phyloP scores from a whole-genome alignment of 768 basidiomycete species.

The Suillus ampliporus region DNA sequence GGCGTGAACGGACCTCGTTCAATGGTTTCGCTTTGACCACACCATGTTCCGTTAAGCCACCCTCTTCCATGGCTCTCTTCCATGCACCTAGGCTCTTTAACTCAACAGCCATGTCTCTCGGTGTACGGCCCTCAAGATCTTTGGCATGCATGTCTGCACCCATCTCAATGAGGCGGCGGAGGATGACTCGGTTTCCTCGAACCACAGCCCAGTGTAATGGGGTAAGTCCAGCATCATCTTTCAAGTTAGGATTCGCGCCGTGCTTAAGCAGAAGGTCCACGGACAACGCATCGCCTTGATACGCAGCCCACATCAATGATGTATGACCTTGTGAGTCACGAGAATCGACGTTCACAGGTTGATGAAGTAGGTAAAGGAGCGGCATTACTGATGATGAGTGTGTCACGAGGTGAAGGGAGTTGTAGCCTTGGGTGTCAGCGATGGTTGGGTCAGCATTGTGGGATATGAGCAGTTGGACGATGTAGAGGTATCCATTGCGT shows the following conservation, averaged over 20 bases:
- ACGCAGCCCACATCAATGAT: slow-evolving; percentile 97
- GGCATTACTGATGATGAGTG: slow-evolving; percentile 97
- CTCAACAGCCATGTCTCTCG: slow-evolving; percentile 94
- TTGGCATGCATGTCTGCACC: slow-evolving; percentile 83
- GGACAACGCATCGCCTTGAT: slow-evolving; percentile 96
- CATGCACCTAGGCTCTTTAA: slow-evolving; percentile 91
- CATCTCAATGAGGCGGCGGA: slow-evolving; percentile 82
- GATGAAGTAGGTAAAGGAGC: slow-evolving; percentile 87
- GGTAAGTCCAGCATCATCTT: slow-evolving; percentile 83
- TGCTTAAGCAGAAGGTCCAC: slow-evolving; percentile 90
- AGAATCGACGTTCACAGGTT: slow-evolving; percentile 91
- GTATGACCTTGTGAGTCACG: slow-evolving; percentile 94
- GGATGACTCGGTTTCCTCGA: slow-evolving; percentile 88
- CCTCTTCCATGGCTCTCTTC: slow-evolving; percentile 88
- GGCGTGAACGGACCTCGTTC: slow-evolving; percentile 61
- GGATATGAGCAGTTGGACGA: slow-evolving; percentile 89
- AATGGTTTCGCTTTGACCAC: slow-evolving; percentile 67
- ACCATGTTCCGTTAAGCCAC: slow-evolving; percentile 81
- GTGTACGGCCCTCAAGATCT: slow-evolving; percentile 84
- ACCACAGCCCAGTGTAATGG: slow-evolving; percentile 99
- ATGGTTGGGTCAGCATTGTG: slow-evolving; percentile 94
- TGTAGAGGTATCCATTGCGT: slow-evolving; percentile 93
- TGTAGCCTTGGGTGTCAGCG: slow-evolving; percentile 93
- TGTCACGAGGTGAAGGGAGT: slow-evolving; percentile 92
- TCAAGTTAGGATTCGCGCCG: slow-evolving; percentile 77